Percentiles rank a stretch among this genome's conserved stretches.
These are phyloP conservation scores for Coniochaeta hoffmannii DNA, from an alignment of 2,329 filamentous ascomycete species.

Conservation along the genomic window DNA sequence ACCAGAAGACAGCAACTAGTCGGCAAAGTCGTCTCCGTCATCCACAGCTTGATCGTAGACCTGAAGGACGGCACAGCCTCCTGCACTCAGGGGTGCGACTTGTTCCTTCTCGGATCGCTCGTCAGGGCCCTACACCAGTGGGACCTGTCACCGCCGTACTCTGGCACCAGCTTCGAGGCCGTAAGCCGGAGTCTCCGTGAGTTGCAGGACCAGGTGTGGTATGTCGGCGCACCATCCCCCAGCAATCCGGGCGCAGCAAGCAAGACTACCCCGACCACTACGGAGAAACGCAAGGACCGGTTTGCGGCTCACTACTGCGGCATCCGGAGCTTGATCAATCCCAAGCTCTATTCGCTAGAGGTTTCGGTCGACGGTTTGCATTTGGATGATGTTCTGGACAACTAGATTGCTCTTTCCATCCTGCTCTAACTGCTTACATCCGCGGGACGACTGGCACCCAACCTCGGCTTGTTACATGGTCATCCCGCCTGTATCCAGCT, in stretches of 20 bases:
- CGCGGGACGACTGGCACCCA: not conserved
- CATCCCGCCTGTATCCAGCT: not conserved
- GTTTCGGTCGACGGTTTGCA: not conserved
- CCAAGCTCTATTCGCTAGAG: not conserved
- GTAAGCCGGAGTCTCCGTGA: not conserved
- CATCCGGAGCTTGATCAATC: not conserved
- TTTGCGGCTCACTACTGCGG: not conserved
- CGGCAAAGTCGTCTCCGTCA: conserved; percentile 5
- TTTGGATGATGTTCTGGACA: not conserved
- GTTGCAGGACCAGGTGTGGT: not conserved
- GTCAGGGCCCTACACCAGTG: not conserved
- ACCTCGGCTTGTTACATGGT: not conserved
- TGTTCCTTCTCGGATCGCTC: conserved; percentile 4
- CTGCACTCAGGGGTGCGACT: conserved; percentile 7
- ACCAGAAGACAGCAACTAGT: conserved; percentile 8
- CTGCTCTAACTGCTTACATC: not conserved
- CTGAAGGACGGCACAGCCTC: conserved; percentile 5
- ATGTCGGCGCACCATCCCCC: not conserved
- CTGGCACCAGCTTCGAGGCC: not conserved
- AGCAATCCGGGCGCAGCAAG: not conserved
- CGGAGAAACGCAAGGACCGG: not conserved
- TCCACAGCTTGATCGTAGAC: conserved; percentile 3
- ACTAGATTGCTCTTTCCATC: not conserved
- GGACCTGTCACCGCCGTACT: not conserved
- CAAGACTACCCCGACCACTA: not conserved